These are phyloP conservation scores for Fusarium nurragi DNA, from an alignment of 2,329 filamentous ascomycete genomes.

Conservation along the genomic window DNA sequence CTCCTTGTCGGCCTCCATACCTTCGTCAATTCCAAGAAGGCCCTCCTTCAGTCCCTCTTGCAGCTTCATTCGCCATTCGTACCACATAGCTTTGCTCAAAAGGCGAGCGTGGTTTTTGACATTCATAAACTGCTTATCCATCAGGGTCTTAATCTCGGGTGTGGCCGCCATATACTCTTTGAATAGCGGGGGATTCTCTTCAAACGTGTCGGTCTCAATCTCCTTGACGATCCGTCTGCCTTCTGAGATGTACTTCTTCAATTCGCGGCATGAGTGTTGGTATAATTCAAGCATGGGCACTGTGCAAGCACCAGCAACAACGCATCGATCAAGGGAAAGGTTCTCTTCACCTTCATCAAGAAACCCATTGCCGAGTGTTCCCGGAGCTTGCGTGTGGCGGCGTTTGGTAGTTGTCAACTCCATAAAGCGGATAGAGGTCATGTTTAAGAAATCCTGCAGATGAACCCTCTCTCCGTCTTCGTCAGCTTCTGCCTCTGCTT, in stretches of 20 bases:
- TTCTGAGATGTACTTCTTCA: conserved; percentile 96
- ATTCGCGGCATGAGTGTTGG: conserved; percentile 92
- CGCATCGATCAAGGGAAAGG: conserved; percentile 75
- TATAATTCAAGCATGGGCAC: conserved; percentile 94
- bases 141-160: conserved; percentile 81
- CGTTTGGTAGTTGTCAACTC: conserved; percentile 96
- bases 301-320: conserved; percentile 89
- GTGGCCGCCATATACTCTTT: conserved; percentile 89
- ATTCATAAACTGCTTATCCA: conserved; percentile 98
- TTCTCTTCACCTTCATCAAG: conserved; percentile 58
- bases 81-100: conserved; percentile 96
- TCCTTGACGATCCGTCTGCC: conserved; percentile 89
- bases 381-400: conserved; percentile 79
- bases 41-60: conserved; percentile 83
- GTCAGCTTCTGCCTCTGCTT: conserved; percentile 60
- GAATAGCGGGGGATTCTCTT: conserved; percentile 91
- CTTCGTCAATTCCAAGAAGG: conserved; percentile 76
- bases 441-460: conserved; percentile 89
- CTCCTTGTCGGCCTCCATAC: conserved; percentile 78
- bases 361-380: conserved; percentile 55
- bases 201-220: conserved; percentile 87
- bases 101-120: conserved; percentile 92
- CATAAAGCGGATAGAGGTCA: conserved; percentile 98
- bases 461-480: conserved; percentile 72
- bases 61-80: conserved; percentile 94